Percentiles rank a stretch among this genome's conserved stretches.
phyloP scores from a whole-genome alignment of 257 asterid species.

The Paraleonurus japonicus region DNA sequence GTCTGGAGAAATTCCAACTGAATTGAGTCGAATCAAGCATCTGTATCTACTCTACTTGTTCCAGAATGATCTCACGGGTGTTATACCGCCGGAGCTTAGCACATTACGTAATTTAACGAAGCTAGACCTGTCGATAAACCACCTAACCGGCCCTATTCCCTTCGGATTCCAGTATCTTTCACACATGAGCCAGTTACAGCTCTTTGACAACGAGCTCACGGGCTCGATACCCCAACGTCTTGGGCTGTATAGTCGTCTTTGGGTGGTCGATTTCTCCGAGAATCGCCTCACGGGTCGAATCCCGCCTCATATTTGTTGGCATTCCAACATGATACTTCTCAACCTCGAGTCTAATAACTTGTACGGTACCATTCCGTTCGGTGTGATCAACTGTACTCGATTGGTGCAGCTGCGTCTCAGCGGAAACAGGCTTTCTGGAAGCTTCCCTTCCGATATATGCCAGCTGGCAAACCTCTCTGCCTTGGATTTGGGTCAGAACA shows the following conservation, averaged over 20 bases:
- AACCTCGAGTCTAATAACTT: slow-evolving; percentile 68
- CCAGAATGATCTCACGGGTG: slow-evolving; percentile 69
- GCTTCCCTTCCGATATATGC: slow-evolving; percentile 74
- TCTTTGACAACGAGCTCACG: slow-evolving; percentile 60
- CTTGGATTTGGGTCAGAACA: slow-evolving; percentile 71
- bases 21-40: slow-evolving; percentile 49
- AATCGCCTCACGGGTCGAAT: slow-evolving; percentile 68
- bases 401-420: slow-evolving; percentile 73
- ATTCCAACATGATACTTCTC: slow-evolving; percentile 60
- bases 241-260: slow-evolving; percentile 63
- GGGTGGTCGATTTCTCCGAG: slow-evolving; percentile 83
- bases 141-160: slow-evolving; percentile 82
- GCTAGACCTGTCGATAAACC: slow-evolving; percentile 80
- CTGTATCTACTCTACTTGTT: slow-evolving; percentile 62
- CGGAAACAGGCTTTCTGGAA: slow-evolving; percentile 56
- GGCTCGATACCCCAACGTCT: slow-evolving; percentile 78
- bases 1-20: slow-evolving; percentile 71
- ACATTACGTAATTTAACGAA: slow-evolving; percentile 54
- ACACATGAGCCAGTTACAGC: slow-evolving; percentile 61
- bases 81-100: slow-evolving; percentile 71
- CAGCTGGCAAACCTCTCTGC: slow-evolving; percentile 69
- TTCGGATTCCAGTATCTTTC: slow-evolving; percentile 67
- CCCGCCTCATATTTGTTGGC: slow-evolving; percentile 63
- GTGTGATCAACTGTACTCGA: slow-evolving; percentile 56
- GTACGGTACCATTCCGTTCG: slow-evolving; percentile 64